Base-by-base conservation (phyloP, 805 yeast species). In the Candida taoyuanica region DNA sequence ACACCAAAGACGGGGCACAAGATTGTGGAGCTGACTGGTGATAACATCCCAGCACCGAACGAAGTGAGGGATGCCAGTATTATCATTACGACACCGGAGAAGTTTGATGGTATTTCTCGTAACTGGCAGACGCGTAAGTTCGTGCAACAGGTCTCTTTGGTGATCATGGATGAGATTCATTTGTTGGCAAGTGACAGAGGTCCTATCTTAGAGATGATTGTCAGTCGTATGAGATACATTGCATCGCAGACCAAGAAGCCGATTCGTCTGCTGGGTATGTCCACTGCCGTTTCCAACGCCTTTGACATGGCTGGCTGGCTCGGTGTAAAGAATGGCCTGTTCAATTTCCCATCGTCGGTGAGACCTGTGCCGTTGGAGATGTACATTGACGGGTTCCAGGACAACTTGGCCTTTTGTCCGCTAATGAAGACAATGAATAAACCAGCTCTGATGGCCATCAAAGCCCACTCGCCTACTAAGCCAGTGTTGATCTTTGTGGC, bases 401-500 rank as follows among this genome's bases (percentile, higher is more conserved):
- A 95, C 4, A 86, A 86, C 52, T 76, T 87, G 3, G 96, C 95
- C 0, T 72, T 84, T 15, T 77, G 70, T 49, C 81, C 80, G 42
- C 59, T 70, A 19, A 72, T 79, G 52, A 86, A 84, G 39, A 81
- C 80, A 41, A 70, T 89, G 28, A 96, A 93, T 52, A 70, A 70
- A 35, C 77, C 83, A 1, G 71, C 94, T 0, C 93, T 86, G 52
- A 88, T 86, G 58, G 72, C 93, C 13, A 64, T 77, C 3, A 81
- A 79, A 18, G 77, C 80, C 64, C 68, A 89, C 2, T 64, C 69
- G 12, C 68, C 73, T 29, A 96, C 86, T 2, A 78, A 78, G 39
- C 98, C 94, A 46, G 95, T 89, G 2, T 86, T 93, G 95, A 82
- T 93, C 0, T 93, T 93, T 63, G 98, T 93, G n/a, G 96, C 93